A percentile compares a stretch with the other conserved stretches of the same genome.
These are phyloP conservation scores for Dendrocalamus sinicus DNA, from an alignment of 176 grass and related monocot genomes.

Conservation along the genomic window DNA sequence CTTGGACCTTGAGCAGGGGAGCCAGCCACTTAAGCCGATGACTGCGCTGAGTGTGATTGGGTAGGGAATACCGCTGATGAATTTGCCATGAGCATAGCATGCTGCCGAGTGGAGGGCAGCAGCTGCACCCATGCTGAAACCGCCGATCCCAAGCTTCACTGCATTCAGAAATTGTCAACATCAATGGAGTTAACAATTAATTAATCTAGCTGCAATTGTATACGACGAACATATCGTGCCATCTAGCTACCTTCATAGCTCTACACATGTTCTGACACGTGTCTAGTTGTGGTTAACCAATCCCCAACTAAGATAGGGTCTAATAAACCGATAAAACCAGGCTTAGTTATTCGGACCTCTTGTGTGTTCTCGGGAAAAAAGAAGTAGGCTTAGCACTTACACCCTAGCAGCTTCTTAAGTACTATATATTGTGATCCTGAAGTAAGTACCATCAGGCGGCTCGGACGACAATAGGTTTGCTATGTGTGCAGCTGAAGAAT, in stretches of 20 bases:
- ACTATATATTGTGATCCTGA: neutral
- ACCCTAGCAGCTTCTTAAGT: neutral
- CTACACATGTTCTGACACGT: too few species aligned
- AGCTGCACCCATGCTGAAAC: slow-evolving; percentile 82
- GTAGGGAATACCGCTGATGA: slow-evolving; percentile 67
- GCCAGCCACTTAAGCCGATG: slow-evolving; percentile 90
- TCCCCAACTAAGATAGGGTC: neutral
- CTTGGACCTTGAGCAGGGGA: slow-evolving; percentile 86
- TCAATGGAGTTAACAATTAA: neutral
- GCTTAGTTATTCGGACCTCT: neutral
- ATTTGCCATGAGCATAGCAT: slow-evolving; percentile 75
- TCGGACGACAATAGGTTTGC: slow-evolving; percentile 86
- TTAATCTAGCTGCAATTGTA: neutral
- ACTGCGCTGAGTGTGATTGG: slow-evolving; percentile 63
- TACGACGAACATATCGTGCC: neutral
- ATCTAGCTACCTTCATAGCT: neutral
- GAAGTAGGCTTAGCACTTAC: neutral
- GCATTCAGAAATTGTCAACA: slow-evolving; percentile 30
- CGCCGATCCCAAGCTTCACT: slow-evolving; percentile 92
- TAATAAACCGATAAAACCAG: neutral
- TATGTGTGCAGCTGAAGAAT: slow-evolving; percentile 82
- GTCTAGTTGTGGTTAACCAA: neutral
- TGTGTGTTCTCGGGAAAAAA: neutral
- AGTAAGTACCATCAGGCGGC: slow-evolving; percentile 69
- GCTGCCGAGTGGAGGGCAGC: slow-evolving; percentile 70